Conservation (phyloP, 2,329 filamentous ascomycete species). For the Fusarium denticulatum region DNA sequence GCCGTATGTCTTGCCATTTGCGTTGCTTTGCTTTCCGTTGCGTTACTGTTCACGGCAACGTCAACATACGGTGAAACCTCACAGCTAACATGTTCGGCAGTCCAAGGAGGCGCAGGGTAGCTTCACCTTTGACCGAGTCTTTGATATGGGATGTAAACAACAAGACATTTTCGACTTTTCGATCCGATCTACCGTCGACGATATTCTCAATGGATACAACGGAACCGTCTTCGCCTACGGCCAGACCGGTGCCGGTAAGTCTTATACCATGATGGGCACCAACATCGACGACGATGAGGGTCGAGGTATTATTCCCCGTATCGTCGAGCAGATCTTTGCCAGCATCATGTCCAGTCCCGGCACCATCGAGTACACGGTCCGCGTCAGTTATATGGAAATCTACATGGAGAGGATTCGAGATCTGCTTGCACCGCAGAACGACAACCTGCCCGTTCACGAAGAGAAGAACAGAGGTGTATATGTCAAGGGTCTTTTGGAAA, state of each 20-base stretch:
- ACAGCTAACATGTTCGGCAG: slow-evolving; percentile 57
- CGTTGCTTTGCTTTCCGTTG: not conserved
- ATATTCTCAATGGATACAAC: slow-evolving; percentile 99
- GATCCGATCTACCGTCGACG: slow-evolving; percentile 93
- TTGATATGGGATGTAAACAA: slow-evolving; percentile 92
- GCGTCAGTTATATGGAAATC: slow-evolving; percentile 99
- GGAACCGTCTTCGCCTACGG: slow-evolving; percentile 98
- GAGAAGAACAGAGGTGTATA: slow-evolving; percentile 97
- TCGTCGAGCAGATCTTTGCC: slow-evolving; percentile 96
- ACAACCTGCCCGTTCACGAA: slow-evolving; percentile 97
- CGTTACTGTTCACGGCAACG: not conserved
- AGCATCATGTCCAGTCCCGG: slow-evolving; percentile 91
- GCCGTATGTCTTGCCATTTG: slow-evolving; percentile 67
- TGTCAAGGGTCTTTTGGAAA: slow-evolving; percentile 92
- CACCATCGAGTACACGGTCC: slow-evolving; percentile 98
- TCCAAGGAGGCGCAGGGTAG: slow-evolving; percentile 83
- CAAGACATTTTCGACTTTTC: slow-evolving; percentile 98
- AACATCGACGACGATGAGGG: slow-evolving; percentile 90
- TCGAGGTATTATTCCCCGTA: slow-evolving; percentile 95
- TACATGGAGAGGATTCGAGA: slow-evolving; percentile 99
- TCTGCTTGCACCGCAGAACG: slow-evolving; percentile 89
- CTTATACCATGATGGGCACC: slow-evolving; percentile 86
- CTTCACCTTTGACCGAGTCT: slow-evolving; percentile 98
- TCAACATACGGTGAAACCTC: slow-evolving; percentile 8
- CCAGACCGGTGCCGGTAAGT: slow-evolving; percentile 98